These are phyloP conservation scores for Amanita polypyramis DNA, from an alignment of 768 basidiomycete species.

Conservation along the genomic window DNA sequence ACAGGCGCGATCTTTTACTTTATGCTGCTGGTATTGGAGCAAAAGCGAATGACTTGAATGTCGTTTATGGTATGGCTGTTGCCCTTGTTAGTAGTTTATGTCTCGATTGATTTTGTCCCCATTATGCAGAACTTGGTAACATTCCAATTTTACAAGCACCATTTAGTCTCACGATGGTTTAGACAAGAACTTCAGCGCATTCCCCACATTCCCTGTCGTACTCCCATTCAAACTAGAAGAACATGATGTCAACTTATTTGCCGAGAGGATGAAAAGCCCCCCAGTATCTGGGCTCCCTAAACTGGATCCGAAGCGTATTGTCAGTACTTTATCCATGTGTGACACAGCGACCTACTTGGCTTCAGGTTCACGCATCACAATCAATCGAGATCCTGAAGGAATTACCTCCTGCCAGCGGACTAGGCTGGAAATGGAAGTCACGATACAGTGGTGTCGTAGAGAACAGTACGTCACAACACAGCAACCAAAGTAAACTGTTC, in stretches of 20 bases:
- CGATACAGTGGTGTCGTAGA: constrained; percentile 64
- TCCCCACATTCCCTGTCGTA: constrained; percentile 83
- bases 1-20: constrained; percentile 69
- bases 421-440: constrained; percentile 67
- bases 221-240: constrained; percentile 60
- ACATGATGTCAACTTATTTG: constrained; percentile 63
- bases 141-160: neutral
- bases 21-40: constrained; percentile 80
- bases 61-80: constrained; percentile 54
- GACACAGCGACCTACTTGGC: neutral
- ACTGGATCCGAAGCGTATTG: constrained; percentile 60
- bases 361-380: constrained; percentile 69
- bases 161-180: neutral
- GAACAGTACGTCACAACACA: constrained; percentile 49
- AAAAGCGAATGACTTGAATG: constrained; percentile 56
- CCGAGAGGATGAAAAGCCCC: constrained; percentile 32
- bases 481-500: neutral
- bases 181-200: constrained; percentile 63
- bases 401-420: constrained; percentile 65
- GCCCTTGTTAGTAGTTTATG: neutral
- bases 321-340: constrained; percentile 21
- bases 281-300: constrained; percentile 58
- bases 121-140: constrained; percentile 39
- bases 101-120: neutral
- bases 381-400: constrained; percentile 71